A percentile compares a stretch with the other conserved stretches of the same genome.
phyloP scores from a whole-genome alignment of 2,329 filamentous ascomycete genomes.

The Monilinia vaccinii-corymbosi region DNA sequence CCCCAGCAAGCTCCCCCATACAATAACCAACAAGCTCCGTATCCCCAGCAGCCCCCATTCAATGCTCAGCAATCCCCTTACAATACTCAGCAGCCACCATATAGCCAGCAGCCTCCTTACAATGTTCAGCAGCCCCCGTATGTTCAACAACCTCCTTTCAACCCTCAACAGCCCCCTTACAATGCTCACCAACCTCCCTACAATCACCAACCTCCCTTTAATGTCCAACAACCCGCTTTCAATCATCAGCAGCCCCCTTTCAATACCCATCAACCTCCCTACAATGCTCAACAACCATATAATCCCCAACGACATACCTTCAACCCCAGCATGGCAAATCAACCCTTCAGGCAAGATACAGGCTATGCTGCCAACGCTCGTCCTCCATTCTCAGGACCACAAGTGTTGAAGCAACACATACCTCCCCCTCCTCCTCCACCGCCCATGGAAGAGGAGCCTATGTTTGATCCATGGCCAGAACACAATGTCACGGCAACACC shows the following conservation, averaged over 20 bases:
- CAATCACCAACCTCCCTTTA: not conserved
- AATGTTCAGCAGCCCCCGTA: not conserved
- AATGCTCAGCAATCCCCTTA: constrained; percentile 25
- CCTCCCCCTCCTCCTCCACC: not conserved
- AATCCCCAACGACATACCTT: constrained; percentile 14
- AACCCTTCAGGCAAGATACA: constrained; percentile 25
- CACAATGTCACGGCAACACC: constrained; percentile 6
- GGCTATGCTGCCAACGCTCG: constrained; percentile 24
- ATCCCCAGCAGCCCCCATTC: not conserved
- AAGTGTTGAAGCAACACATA: constrained; percentile 7
- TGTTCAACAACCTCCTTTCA: constrained; percentile 24
- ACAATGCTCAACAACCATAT: constrained; percentile 25
- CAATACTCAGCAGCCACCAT: constrained; percentile 15
- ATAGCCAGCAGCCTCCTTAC: constrained; percentile 16
- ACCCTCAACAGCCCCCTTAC: constrained; percentile 22
- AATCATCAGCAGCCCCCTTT: constrained; percentile 10
- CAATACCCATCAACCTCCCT: constrained; percentile 13
- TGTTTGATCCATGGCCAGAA: constrained; percentile 8
- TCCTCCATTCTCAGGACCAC: constrained; percentile 23
- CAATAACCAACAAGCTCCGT: constrained; percentile 3
- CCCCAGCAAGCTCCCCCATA: not conserved
- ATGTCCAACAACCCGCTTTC: not conserved
- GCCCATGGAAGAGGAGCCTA: constrained; percentile 1
- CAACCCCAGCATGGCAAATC: not conserved
- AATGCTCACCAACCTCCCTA: constrained; percentile 1